These are phyloP conservation scores for Penicillium thymicola DNA, from an alignment of 2,329 filamentous ascomycete genomes.

Conservation along the genomic window DNA sequence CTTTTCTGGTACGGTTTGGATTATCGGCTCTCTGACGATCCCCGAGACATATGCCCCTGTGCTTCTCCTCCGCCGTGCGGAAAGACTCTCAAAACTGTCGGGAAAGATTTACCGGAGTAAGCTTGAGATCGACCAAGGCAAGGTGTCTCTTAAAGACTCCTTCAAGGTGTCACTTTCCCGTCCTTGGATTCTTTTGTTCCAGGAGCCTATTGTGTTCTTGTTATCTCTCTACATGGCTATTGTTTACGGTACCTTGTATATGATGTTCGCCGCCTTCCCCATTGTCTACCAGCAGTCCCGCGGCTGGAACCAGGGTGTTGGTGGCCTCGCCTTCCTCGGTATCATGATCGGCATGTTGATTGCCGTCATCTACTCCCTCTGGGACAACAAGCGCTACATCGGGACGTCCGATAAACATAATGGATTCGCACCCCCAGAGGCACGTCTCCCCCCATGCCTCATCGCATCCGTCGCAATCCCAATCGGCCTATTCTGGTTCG, in stretches of 20 bases:
- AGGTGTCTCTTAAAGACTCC: conserved; percentile 15
- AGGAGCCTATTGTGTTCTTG: conserved; percentile 32
- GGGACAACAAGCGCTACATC: conserved; percentile 28
- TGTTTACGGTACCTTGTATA: conserved; percentile 30
- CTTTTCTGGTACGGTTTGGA: conserved; percentile 30
- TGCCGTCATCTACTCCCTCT: conserved; percentile 23
- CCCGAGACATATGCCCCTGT: conserved; percentile 33
- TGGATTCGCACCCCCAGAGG: conserved; percentile 27
- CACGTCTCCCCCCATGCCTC: conserved; percentile 28
- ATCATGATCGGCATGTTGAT: conserved; percentile 33
- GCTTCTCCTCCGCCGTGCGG: conserved; percentile 28
- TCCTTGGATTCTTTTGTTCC: conserved; percentile 30
- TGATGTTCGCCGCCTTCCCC: conserved; percentile 32
- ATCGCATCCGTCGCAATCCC: conserved; percentile 27
- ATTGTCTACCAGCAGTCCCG: conserved; percentile 30
- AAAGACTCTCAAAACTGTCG: conserved; percentile 23
- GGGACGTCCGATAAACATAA: conserved; percentile 14
- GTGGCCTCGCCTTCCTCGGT: conserved; percentile 29
- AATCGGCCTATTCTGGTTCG: conserved; percentile 33
- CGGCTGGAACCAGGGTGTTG: conserved; percentile 30
- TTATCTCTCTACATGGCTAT: conserved; percentile 32
- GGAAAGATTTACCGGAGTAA: conserved; percentile 27
- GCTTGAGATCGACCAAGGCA: conserved; percentile 27
- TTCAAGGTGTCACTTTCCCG: conserved; percentile 28
- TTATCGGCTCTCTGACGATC: conserved; percentile 22